Evolutionary conservation across 257 asterid genomes (phyloP).

Genomic region (Rehmannia glutinosa): DNA sequence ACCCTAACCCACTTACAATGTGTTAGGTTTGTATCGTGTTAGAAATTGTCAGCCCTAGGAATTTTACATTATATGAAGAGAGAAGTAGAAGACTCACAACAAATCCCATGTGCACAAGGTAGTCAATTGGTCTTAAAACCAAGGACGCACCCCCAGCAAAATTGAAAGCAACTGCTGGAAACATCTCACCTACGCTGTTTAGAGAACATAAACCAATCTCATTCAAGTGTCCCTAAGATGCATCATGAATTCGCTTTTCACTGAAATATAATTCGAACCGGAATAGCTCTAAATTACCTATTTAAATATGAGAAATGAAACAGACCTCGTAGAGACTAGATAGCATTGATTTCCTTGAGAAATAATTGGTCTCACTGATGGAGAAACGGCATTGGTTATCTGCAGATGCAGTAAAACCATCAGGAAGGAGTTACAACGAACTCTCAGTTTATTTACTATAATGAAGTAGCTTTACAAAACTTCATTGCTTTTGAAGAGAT

Average conservation of each 20-base stretch:
- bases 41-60: no score
- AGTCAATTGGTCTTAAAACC: constrained; percentile 72
- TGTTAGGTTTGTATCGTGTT: no score
- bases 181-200: constrained; percentile 54
- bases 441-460: background rate
- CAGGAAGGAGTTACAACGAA: constrained; percentile 19
- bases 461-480: background rate
- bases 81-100: constrained; percentile 45
- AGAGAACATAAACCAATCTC: constrained; percentile 17
- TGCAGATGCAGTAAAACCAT: constrained; percentile 24
- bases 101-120: constrained; percentile 65
- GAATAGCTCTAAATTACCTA: background rate
- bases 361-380: constrained; percentile 43
- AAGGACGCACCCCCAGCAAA: constrained; percentile 75
- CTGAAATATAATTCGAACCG: background rate
- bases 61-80: no score
- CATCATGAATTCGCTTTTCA: background rate
- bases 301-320: background rate
- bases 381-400: constrained; percentile 63
- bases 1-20: no score
- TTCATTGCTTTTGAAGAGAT: background rate
- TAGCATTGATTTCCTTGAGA: constrained; percentile 58
- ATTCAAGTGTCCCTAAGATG: constrained; percentile 2
- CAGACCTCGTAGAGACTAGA: constrained; percentile 48
- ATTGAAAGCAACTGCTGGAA: constrained; percentile 67